phyloP scores from a whole-genome alignment of 805 yeast species.

The Candida adriatica region DNA sequence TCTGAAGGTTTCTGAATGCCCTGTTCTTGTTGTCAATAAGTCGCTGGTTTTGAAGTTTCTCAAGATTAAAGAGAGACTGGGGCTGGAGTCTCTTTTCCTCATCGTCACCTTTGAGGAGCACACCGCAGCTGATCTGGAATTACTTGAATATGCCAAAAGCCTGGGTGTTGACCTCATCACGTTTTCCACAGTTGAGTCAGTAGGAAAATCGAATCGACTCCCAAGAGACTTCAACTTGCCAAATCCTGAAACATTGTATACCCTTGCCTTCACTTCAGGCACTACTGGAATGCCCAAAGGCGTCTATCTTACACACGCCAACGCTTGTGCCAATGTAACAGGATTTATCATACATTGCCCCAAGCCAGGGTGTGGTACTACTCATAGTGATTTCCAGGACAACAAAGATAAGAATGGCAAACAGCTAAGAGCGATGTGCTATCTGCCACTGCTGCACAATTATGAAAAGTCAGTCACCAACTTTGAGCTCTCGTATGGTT shows the following conservation, averaged over 20 bases:
- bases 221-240: slow-evolving; percentile 25
- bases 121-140: slow-evolving; percentile 16
- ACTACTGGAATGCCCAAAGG: slow-evolving; percentile 63
- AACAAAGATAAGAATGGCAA: slow-evolving; percentile 14
- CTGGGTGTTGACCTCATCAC: slow-evolving; percentile 29
- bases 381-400: slow-evolving; percentile 11
- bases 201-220: slow-evolving; percentile 31
- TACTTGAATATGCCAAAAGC: slow-evolving; percentile 10
- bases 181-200: slow-evolving; percentile 26
- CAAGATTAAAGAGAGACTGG: slow-evolving; percentile 30
- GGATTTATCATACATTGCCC: slow-evolving; percentile 24
- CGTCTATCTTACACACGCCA: slow-evolving; percentile 53
- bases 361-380: slow-evolving; percentile 20
- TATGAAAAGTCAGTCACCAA: slow-evolving; percentile 43
- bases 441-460: slow-evolving; percentile 53
- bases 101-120: slow-evolving; percentile 44
- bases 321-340: slow-evolving; percentile 34
- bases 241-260: slow-evolving; percentile 34
- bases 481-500: slow-evolving; percentile 34
- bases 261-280: slow-evolving; percentile 58
- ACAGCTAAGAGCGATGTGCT: slow-evolving; percentile 25
- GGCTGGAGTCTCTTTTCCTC: slow-evolving; percentile 27
- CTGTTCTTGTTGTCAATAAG: slow-evolving; percentile 42
- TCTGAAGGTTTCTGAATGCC: slow-evolving; percentile 42
- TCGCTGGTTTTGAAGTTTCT: slow-evolving; percentile 37